A percentile compares a stretch with the other conserved stretches of the same genome.
Conservation (phyloP, 768 basidiomycete genomes). For the Dioszegia aurantiaca region DNA sequence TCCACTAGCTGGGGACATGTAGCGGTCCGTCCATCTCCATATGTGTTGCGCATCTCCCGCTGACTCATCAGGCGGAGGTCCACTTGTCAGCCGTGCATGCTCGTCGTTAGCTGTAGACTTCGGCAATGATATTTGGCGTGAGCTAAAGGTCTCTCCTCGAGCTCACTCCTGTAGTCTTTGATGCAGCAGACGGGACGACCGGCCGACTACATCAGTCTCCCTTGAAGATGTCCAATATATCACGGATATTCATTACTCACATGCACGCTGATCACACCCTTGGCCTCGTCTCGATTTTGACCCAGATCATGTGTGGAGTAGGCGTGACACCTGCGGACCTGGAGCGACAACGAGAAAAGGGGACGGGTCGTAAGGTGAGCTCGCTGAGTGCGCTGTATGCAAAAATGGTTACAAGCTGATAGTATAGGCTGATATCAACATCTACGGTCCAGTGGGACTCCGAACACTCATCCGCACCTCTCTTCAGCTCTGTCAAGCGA, state of each 20-base stretch:
- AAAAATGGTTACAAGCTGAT: not conserved
- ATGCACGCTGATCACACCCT: conserved; percentile 50
- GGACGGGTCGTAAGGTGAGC: conserved; percentile 27
- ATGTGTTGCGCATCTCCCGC: not conserved
- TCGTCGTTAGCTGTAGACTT: conserved; percentile 48
- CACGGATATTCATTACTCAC: conserved; percentile 50
- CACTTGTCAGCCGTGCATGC: conserved; percentile 47
- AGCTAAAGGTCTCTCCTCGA: conserved; percentile 13
- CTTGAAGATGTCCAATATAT: conserved; percentile 44
- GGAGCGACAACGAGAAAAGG: conserved; percentile 25
- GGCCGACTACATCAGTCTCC: conserved; percentile 40
- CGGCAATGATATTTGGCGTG: conserved; percentile 47
- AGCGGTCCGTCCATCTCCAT: conserved; percentile 29
- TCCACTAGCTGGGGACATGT: conserved; percentile 43
- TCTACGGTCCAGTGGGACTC: conserved; percentile 47
- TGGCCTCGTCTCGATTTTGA: conserved; percentile 44
- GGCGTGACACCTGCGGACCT: conserved; percentile 27
- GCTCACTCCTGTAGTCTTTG: conserved; percentile 39
- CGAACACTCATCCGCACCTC: conserved; percentile 41
- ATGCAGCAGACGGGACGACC: conserved; percentile 48
- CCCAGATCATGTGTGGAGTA: conserved; percentile 44
- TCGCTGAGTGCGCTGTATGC: too few species aligned
- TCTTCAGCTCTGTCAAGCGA: conserved; percentile 29
- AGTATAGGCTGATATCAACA: conserved; percentile 33
- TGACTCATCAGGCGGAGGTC: conserved; percentile 42